Evolutionary conservation across 192 early-diverging fungal genomes (phyloP), one percentile per base, ranked within the genome.

Genomic region (Phlyctochytrium arcticum): DNA sequence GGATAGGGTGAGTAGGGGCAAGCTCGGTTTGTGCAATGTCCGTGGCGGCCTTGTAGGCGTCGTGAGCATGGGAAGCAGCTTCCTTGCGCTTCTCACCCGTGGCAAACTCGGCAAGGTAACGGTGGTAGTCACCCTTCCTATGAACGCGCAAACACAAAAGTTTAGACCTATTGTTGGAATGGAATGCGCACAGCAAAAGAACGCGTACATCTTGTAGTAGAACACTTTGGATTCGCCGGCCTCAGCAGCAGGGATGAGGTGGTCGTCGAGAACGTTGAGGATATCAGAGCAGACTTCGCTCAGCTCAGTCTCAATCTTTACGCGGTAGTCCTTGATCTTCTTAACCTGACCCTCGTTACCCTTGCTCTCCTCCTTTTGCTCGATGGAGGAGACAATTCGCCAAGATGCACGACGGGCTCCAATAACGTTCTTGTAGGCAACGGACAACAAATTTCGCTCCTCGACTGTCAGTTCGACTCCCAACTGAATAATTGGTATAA

Each of bases 351-450:
- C 72, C 44, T 85, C 79, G 77, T 96, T 94, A 62, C 92, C 93
- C 85, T 94, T 93, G 69, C 78, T 85, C 75, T 93, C 89, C 85
- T 99, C 96, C 92, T 97, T 99, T 79, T 93, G 89, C 83, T 98
- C 96, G 71, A 98, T 98, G 62, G 96, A 98, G 61, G 94, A 98
- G 12, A 97, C 93, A 74, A 98, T 97, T 78, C 94, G 86, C 94
- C 94, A 97, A 58, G 96, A 97, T 46, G 94, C 96, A 87, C 94
- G 92, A 70, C 94, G 92, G 58, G 95, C 92, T 74, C 96, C 96
- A 71, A 98, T 98, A 59, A 98, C 96, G 79, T 98, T 98, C 90
- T 98, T 98, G 89, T 96, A 98, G 65, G 96, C 96, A 60, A 98
- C 96, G 49, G 94, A 97, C 33, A 98, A 84, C 56, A 98, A 79